Conservation (phyloP, 176 grass and related monocot species). For the Chrysopogon serrulatus region DNA sequence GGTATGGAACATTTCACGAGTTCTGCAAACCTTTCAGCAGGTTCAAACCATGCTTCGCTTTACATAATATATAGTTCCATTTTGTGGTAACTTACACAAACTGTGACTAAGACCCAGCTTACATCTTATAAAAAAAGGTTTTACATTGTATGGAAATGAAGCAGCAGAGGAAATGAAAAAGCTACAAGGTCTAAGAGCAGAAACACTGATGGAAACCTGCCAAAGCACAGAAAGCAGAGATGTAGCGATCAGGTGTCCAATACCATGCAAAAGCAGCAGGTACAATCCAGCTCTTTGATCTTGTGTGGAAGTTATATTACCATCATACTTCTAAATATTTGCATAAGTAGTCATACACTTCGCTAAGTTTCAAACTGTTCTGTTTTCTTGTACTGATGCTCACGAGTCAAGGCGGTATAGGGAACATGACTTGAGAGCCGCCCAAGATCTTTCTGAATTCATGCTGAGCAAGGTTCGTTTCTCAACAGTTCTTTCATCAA, state of each 20-base stretch:
- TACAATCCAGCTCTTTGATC: conserved; percentile 10
- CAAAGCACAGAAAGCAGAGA: conserved; percentile 36
- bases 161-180: conserved; percentile 31
- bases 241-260: conserved; percentile 38
- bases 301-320: not conserved
- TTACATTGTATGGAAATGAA: not conserved
- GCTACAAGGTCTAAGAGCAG: conserved; percentile 22
- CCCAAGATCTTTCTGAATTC: conserved; percentile 55
- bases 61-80: not conserved
- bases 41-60: conserved; percentile 3
- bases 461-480: conserved; percentile 49
- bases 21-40: conserved; percentile 31
- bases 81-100: not conserved
- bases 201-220: conserved; percentile 33
- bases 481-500: not conserved
- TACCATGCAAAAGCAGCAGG: conserved; percentile 50
- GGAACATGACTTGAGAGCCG: conserved; percentile 35
- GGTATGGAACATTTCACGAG: conserved; percentile 37
- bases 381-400: not conserved
- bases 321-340: not conserved
- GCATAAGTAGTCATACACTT: not conserved
- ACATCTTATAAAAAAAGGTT: conserved; percentile 25
- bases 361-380: not conserved
- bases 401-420: conserved; percentile 7
- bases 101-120: not conserved